Evolutionary conservation across 23 red algal species (phyloP), one percentile per base, ranked within the genome.

Genomic region (Gracilaria domingensis): DNA sequence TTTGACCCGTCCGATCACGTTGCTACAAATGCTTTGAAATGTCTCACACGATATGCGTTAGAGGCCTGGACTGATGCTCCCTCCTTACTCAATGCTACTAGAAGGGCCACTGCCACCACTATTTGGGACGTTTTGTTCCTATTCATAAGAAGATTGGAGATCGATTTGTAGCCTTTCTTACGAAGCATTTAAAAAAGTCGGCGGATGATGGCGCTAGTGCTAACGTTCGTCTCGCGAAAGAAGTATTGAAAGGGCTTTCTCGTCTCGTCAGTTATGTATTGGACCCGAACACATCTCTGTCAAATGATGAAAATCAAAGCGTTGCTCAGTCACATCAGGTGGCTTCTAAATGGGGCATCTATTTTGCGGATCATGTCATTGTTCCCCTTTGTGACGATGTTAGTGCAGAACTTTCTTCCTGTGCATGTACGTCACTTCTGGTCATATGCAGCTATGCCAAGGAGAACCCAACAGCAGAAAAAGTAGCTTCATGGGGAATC

Each of bases 111-210:
- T 24, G 89, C 77, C 23, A 26, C 33, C 12, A 53, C 69, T 23
- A 65, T 92, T 50, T 92, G 89, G 89, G 65, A 75, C 30, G 64
- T 84, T 29, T 92, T 50, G 60, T 92, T 28, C 44, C 77, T 11
- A 81, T 42, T 81, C 64, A 62, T 54, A 64, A 64, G 57, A 66
- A 69, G 35, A 24, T 90, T 35, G 73, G 25, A 25, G 72, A 61
- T 35, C 70, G 76, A 49, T 90, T 90, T 44, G 57, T 51, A 4
- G 9, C 62, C 40, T 55, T 86, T 8, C 38, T 86, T 26, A 45
- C 61, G 40, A 69, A 66, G 4, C 49, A 59, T 60, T 51, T 36
- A 5, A 82, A 54, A 30, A 81, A 82, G 23, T 82, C 79, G 1
- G 47, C 58, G 29, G 58, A 82, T 30, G 36, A 38, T 7, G 24